Evolutionary conservation across 352 stramenopile genomes (phyloP), one percentile per base, ranked within the genome.

Genomic region (Pseudoperonospora humuli): DNA sequence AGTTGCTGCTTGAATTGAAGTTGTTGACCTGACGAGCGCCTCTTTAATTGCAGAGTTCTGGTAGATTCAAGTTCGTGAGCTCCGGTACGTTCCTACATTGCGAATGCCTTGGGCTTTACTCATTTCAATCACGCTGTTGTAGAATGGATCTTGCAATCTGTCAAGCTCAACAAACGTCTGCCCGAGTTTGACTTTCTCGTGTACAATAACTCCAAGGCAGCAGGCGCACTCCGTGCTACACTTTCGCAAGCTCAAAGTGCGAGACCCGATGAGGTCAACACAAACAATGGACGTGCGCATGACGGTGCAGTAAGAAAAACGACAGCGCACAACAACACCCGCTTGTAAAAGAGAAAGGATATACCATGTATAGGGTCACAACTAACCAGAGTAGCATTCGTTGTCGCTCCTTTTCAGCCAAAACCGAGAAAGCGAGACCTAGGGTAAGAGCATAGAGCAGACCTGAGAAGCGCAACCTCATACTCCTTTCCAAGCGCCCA

Each of bases 81-180:
- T 59, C 70, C 67, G 77, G 73, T 89, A 45, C 10, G 19, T 37
- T 54, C 17, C 10, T 39, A 24, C 13, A 5, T 13, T 28, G 18
- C 15, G 28, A 9, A 10, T 39, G 14, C 21, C 14, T 24, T 29
- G 2, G n/a, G n/a, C 34, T 2, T 31, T 3, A 19, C 24, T 39
- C 13, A 34, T 29, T 13, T 50, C 5, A 24, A 20, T 28, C 5
- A 14, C 31, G 8, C 5, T 28, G 8, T 29, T n/a, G n/a, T 45
- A 83, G 72, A 88, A 27, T 92, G 80, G 80, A 73, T 90, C 21
- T 39, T 88, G n/a, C 59, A 86, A 42, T 89, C 71, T 9, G 61
- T 92, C 8, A 84, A 84, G 33, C 50, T 46, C 18, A 57, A 70
- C 21, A 86, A 85, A 47, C 70, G 73, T 8, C 64, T 76, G 28